Conservation (phyloP, 805 yeast species). For the Scheffersomyces coipomensis region DNA sequence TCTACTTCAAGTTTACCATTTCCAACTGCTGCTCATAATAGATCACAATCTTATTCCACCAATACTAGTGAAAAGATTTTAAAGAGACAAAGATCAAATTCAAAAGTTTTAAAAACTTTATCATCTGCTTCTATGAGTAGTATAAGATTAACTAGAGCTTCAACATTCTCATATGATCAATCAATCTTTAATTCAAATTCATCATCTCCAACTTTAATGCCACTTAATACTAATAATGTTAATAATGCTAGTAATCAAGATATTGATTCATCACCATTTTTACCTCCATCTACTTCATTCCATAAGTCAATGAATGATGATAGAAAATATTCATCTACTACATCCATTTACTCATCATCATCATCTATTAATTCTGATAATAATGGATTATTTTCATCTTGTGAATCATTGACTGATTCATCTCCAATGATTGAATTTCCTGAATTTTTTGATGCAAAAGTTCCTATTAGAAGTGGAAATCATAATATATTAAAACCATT, state of each 20-base stretch:
- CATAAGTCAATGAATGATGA: conserved; percentile 4
- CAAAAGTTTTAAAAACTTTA: conserved; percentile 7
- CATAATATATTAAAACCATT: conserved; percentile 8
- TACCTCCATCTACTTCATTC: conserved; percentile 28
- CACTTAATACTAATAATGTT: conserved; percentile 2
- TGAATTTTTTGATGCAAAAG: conserved; percentile 21
- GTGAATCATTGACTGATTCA: conserved; percentile 28
- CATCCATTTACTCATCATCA: conserved; percentile 31
- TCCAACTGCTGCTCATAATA: conserved; percentile 15
- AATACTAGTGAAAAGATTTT: conserved; percentile 28
- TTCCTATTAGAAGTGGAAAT: neutral
- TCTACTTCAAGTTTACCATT: conserved; percentile 2
- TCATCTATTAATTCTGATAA: conserved; percentile 7
- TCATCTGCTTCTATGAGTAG: conserved; percentile 4
- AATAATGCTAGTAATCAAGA: conserved; percentile 5
- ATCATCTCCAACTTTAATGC: conserved; percentile 6
- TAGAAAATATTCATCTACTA: conserved; percentile 16
- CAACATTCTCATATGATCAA: conserved; percentile 24
- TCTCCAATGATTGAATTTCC: conserved; percentile 22
- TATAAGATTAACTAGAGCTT: conserved; percentile 18
- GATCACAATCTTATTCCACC: conserved; percentile 30
- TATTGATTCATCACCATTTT: conserved; percentile 10
- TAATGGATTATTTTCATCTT: conserved; percentile 19
- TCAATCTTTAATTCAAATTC: conserved; percentile 14
- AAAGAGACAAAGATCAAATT: conserved; percentile 28